phyloP scores from a whole-genome alignment of 192 early-diverging fungal genomes.

The Linderina pennispora region DNA sequence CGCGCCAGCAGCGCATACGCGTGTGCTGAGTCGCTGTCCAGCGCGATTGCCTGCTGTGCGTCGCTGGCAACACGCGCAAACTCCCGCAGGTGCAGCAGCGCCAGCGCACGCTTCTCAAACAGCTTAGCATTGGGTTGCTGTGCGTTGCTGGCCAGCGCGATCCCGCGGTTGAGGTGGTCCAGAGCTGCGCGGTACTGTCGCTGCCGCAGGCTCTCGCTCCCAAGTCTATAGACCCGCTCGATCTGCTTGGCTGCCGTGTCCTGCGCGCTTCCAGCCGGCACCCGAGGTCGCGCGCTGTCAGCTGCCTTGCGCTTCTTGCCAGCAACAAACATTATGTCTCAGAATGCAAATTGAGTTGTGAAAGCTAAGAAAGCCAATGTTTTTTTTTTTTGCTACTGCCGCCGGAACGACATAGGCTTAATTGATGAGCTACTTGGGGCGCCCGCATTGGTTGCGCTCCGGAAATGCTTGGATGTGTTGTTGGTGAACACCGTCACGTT shows the following conservation, averaged over 20 bases:
- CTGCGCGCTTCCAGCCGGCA: too few relatives aligned
- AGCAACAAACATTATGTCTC: constrained; percentile 12
- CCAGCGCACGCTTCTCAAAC: constrained; percentile 20
- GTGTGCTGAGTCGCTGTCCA: constrained; percentile 5
- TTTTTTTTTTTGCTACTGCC: constrained; percentile 2
- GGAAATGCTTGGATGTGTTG: constrained; percentile 32
- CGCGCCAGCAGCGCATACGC: constrained; percentile 17
- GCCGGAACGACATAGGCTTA: constrained; percentile 28
- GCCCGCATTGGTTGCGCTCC: constrained; percentile 1
- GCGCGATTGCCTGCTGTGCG: constrained; percentile 18
- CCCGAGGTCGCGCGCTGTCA: too few relatives aligned
- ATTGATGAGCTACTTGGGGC: constrained; percentile 1
- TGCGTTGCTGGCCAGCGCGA: constrained; percentile 21
- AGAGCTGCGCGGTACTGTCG: constrained; percentile 20
- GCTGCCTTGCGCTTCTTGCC: constrained; percentile 15
- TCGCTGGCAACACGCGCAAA: constrained; percentile 22
- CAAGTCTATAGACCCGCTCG: constrained; percentile 8
- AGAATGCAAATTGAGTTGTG: background rate
- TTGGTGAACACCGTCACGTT: constrained; percentile 11
- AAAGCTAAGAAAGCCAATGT: constrained; percentile 1
- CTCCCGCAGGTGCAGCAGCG: constrained; percentile 26
- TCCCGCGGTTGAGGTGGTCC: constrained; percentile 30
- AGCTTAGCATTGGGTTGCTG: constrained; percentile 6
- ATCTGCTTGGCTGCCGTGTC: constrained; percentile 1
- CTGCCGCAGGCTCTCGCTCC: constrained; percentile 16